Base-by-base conservation (phyloP, 768 basidiomycete genomes). In the Lentinus brumalis region DNA sequence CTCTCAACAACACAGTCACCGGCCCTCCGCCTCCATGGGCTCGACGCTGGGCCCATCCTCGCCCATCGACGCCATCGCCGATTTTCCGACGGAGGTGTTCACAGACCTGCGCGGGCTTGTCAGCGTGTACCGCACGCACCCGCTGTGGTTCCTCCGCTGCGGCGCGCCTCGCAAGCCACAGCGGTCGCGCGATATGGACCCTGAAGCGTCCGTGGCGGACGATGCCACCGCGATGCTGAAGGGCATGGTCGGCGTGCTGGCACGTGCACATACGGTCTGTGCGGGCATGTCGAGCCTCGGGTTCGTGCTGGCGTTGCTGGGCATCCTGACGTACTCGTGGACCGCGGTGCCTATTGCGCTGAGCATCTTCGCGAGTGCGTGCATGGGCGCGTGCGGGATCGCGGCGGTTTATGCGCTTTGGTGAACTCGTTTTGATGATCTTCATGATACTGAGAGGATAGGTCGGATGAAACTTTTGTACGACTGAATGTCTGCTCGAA, bases 281-380 rank as follows among this genome's bases (percentile, higher is more conserved):
- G 67, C 59, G 32, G 35, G 44, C 14, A 67, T 69, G 66, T 57
- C 67, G 15, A 44, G 57, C 35, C 39, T 64, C 7, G 69, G 65
- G 2, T 63, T 66, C 51, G 16, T 66, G 14, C 56, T 66, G 12
- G 65, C 61, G 32, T 32, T 66, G 18, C 46, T 63, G 1, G 65
- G 65, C 26, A 66, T 66, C 52, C 30, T 66, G 14, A 59, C 63
- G 32, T 69, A 64, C 53, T 59, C 66, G 16, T 70, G 69, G 69
- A 65, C 65, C 45, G 53, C 63, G 30, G 59, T 70, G 14, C 63
- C 69, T 21, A 47, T 53, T 16, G 60, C 62, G 47, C 21, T 69
- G 15, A 54, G 60, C 3, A 67, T 65, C 51, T 69, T 67, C 38
- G 62, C 61, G n/a, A 70, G 69, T 47, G 65, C 59, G 8, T 69